phyloP scores from a whole-genome alignment of 345 rosid genomes.

The Gynandropsis gynandra region DNA sequence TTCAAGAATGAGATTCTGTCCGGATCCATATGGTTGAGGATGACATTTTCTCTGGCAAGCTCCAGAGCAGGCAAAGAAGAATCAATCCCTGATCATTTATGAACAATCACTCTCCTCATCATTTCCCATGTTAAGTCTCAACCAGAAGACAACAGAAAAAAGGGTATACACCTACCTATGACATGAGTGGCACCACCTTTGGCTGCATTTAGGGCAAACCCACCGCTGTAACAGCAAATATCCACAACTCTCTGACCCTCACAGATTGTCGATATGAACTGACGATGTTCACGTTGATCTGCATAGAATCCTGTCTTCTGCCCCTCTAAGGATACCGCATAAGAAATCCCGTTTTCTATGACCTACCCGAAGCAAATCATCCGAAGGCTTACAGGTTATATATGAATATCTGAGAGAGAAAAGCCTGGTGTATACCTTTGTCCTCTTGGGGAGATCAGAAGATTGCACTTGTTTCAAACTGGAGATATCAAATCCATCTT shows the following conservation, averaged over 20 bases:
- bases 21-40: conserved; percentile 67
- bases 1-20: conserved; percentile 47
- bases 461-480: conserved; percentile 34
- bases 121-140: too few species aligned
- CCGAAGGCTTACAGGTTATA: neutral
- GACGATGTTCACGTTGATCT: conserved; percentile 74
- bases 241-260: conserved; percentile 69
- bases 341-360: conserved; percentile 66
- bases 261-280: conserved; percentile 62
- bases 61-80: conserved; percentile 79
- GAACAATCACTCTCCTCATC: too few species aligned
- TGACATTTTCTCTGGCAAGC: conserved; percentile 73
- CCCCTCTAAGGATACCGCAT: conserved; percentile 60
- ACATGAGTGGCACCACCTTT: conserved; percentile 63
- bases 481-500: conserved; percentile 68
- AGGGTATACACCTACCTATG: conserved; percentile 32
- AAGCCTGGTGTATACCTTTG: conserved; percentile 42
- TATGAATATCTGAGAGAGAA: conserved; percentile 3
- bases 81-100: conserved; percentile 55
- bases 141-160: neutral
- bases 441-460: conserved; percentile 47
- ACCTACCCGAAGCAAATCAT: conserved; percentile 36
- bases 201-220: conserved; percentile 72
- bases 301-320: conserved; percentile 94
- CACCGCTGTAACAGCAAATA: conserved; percentile 86